phyloP scores from a whole-genome alignment of 139 green algal genomes.

The Auxenochlorella pyrenoidosa region DNA sequence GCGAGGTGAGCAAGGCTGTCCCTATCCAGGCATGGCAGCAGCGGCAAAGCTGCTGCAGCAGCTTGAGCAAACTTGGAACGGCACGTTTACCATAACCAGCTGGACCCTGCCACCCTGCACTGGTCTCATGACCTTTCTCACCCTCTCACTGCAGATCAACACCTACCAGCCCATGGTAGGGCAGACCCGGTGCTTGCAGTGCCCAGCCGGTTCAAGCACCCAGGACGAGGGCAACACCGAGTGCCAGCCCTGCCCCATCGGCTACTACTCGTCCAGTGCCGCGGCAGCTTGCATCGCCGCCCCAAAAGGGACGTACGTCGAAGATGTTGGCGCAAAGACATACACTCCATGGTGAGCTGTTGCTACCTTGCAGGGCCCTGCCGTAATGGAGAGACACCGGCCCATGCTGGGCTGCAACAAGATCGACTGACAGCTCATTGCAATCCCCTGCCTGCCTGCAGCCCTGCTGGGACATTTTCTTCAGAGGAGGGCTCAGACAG shows the following conservation, averaged over 20 bases:
- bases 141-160: background rate
- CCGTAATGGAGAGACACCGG: background rate
- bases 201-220: background rate
- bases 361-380: background rate
- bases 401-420: too few relatives aligned
- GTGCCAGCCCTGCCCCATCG: background rate
- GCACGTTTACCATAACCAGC: too few relatives aligned
- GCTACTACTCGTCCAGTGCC: background rate
- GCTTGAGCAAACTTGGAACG: too few relatives aligned
- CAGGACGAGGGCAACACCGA: background rate
- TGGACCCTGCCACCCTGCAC: background rate
- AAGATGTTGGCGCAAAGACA: background rate
- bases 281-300: background rate
- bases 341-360: background rate
- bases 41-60: background rate
- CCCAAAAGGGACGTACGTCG: background rate
- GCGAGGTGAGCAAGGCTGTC: background rate
- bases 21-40: background rate
- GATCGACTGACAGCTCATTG: background rate
- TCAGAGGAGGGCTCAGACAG: background rate
- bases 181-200: background rate
- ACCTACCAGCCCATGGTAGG: background rate
- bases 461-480: background rate
- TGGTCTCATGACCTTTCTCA: background rate
- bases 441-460: background rate